Evolutionary conservation across 73 alveolate species (phyloP).

Genomic region (Paramecium primaurelia): DNA sequence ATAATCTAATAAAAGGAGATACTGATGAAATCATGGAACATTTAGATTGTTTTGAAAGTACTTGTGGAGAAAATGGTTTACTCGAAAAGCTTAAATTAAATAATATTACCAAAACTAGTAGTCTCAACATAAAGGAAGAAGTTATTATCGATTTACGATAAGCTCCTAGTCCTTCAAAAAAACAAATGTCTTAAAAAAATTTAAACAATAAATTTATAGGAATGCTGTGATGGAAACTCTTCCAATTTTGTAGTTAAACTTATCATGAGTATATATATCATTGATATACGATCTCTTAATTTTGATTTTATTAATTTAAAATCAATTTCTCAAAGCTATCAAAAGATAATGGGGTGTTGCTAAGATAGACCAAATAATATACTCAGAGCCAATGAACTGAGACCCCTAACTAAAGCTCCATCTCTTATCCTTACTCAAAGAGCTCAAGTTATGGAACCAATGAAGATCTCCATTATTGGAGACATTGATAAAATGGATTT

Average conservation of each 20-base stretch:
- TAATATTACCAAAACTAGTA: background rate
- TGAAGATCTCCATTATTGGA: background rate
- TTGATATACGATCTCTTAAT: background rate
- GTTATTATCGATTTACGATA: background rate
- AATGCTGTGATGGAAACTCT: background rate
- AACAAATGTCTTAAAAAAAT: background rate
- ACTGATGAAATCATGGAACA: background rate
- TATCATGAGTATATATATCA: background rate
- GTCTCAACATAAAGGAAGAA: background rate
- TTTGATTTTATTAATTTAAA: background rate
- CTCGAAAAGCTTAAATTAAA: background rate
- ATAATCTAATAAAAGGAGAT: background rate
- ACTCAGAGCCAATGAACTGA: background rate
- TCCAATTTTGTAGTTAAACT: background rate
- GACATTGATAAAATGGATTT: background rate
- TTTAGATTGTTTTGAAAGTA: background rate
- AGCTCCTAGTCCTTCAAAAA: conserved; percentile 1
- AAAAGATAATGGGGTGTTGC: background rate
- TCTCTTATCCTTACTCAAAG: background rate
- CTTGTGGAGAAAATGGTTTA: background rate
- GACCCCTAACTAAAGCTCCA: background rate
- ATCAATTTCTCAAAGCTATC: conserved; percentile 12
- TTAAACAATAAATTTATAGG: background rate
- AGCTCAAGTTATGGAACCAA: background rate
- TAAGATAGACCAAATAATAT: background rate